These are phyloP conservation scores for Aegilops bicornis DNA, from an alignment of 176 grass and related monocot species.

Conservation along the genomic window DNA sequence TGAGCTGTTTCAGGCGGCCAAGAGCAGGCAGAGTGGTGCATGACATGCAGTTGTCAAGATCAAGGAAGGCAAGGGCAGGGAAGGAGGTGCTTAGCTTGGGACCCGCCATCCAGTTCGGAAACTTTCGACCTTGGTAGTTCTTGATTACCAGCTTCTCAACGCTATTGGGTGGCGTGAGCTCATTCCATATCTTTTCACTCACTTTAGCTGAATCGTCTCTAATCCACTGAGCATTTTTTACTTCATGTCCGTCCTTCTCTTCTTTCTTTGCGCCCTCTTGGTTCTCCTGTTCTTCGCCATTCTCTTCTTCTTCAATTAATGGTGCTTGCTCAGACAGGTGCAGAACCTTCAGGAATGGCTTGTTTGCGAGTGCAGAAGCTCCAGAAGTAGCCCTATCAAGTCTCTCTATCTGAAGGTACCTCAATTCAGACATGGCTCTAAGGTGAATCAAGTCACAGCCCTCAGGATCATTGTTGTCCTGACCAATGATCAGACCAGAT, in stretches of 20 bases:
- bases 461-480: slow-evolving; percentile 36
- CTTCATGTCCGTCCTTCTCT: slow-evolving; percentile 30
- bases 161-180: slow-evolving; percentile 56
- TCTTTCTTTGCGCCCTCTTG: slow-evolving; percentile 28
- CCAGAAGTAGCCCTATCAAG: slow-evolving; percentile 63
- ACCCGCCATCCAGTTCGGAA: slow-evolving; percentile 65
- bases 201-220: slow-evolving; percentile 42
- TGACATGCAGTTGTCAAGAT: slow-evolving; percentile 51
- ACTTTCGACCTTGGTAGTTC: slow-evolving; percentile 55
- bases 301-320: slow-evolving; percentile 20
- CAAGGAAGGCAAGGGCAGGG: slow-evolving; percentile 51
- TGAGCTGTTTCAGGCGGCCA: slow-evolving; percentile 64
- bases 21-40: slow-evolving; percentile 63
- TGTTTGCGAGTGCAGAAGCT: slow-evolving; percentile 55
- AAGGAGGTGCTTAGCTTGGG: slow-evolving; percentile 57
- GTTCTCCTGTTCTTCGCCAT: slow-evolving; percentile 24
- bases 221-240: slow-evolving; percentile 5
- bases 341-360: slow-evolving; percentile 61
- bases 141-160: slow-evolving; percentile 62
- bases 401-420: slow-evolving; percentile 54
- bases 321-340: slow-evolving; percentile 52
- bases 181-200: slow-evolving; percentile 72
- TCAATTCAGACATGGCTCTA: slow-evolving; percentile 57
- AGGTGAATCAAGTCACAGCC: slow-evolving; percentile 70
- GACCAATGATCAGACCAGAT: slow-evolving; percentile 65